phyloP scores from a whole-genome alignment of 192 early-diverging fungal genomes.

The Entophlyctis luteolus region DNA sequence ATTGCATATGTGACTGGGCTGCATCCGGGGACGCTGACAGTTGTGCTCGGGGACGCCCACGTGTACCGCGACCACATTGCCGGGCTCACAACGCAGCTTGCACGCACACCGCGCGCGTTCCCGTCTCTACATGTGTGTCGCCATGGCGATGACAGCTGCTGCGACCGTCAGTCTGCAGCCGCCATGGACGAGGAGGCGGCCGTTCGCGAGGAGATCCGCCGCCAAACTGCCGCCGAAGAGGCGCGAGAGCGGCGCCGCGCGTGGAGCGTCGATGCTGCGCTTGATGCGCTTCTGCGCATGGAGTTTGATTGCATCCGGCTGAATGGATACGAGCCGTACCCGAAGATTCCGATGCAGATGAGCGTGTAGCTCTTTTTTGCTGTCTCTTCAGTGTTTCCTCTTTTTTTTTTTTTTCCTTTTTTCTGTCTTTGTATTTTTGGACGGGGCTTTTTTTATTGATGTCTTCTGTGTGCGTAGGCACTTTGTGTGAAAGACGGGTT shows the following conservation, averaged over 20 bases:
- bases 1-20: conserved; percentile 84
- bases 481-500: too few species aligned
- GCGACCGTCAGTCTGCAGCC: not conserved
- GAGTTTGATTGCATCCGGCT: conserved; percentile 74
- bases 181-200: conserved; percentile 48
- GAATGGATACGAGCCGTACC: conserved; percentile 78
- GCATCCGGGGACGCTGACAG: conserved; percentile 79
- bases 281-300: conserved; percentile 59
- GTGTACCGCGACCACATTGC: conserved; percentile 90
- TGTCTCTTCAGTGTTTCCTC: not conserved
- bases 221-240: not conserved
- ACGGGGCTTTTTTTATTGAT: too few species aligned
- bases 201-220: too few species aligned
- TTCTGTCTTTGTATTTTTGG: too few species aligned
- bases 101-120: conserved; percentile 74
- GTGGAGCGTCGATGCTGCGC: conserved; percentile 36
- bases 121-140: conserved; percentile 75
- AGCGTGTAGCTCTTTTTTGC: conserved; percentile 56
- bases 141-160: conserved; percentile 51
- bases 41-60: conserved; percentile 94
- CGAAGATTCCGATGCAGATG: conserved; percentile 91
- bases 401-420: not conserved
- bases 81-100: conserved; percentile 73
- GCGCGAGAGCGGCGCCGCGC: not conserved
- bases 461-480: too few species aligned